Conservation (phyloP, 306 rosid genomes). For the Clitoria ternatea region DNA sequence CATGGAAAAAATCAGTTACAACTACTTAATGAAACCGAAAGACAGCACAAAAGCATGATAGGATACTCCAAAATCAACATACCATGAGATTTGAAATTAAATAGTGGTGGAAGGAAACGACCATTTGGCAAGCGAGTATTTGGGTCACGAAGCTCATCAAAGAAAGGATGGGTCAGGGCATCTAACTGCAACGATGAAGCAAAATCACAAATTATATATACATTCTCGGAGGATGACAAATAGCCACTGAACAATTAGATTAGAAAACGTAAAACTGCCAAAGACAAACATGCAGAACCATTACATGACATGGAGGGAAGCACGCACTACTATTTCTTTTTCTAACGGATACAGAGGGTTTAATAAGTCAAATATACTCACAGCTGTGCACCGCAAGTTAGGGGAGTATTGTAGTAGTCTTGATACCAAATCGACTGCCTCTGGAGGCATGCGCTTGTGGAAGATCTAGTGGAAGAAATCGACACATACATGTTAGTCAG, state of each 20-base stretch:
- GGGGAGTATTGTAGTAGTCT: constrained; percentile 95
- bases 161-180: constrained; percentile 86
- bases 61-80: constrained; percentile 21
- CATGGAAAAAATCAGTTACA: constrained; percentile 11
- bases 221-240: neutral
- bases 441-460: constrained; percentile 98
- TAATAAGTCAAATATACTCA: constrained; percentile 39
- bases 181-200: constrained; percentile 57
- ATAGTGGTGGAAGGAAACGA: constrained; percentile 89
- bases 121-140: constrained; percentile 88
- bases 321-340: neutral
- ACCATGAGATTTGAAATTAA: constrained; percentile 93
- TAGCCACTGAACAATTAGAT: neutral
- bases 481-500: constrained; percentile 2
- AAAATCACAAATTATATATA: neutral
- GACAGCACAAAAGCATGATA: neutral
- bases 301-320: neutral
- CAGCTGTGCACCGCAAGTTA: constrained; percentile 85
- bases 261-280: constrained; percentile 4
- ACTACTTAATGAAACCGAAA: neutral
- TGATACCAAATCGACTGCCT: constrained; percentile 96
- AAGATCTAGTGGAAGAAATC: constrained; percentile 53
- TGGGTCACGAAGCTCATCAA: constrained; percentile 90
- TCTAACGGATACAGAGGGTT: neutral
- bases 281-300: neutral